A percentile compares a stretch with the other conserved stretches of the same genome.
These are phyloP conservation scores for rapeseed (Brassica napus) DNA, from an alignment of 345 rosid genomes.

Conservation along the genomic window DNA sequence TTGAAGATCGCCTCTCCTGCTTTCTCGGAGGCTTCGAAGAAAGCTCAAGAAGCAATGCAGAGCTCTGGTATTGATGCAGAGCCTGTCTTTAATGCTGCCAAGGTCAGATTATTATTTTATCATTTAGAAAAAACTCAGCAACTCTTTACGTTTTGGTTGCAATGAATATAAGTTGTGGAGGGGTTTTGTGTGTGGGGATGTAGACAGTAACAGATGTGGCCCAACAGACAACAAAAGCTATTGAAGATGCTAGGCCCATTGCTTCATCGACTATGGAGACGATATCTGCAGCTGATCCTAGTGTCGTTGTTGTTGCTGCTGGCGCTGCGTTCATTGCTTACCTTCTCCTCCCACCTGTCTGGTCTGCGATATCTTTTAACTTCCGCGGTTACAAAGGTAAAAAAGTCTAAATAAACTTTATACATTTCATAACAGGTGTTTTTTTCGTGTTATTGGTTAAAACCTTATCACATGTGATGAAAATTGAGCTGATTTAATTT, in stretches of 20 bases:
- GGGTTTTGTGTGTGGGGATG: not conserved
- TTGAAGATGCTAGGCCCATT: conserved; percentile 74
- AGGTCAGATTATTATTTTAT: conserved; percentile 46
- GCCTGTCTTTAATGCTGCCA: conserved; percentile 70
- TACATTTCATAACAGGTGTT: not conserved
- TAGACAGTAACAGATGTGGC: conserved; percentile 87
- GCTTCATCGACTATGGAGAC: conserved; percentile 83
- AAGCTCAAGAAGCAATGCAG: conserved; percentile 87
- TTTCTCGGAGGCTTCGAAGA: conserved; percentile 79
- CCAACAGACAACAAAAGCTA: conserved; percentile 60
- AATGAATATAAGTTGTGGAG: not conserved
- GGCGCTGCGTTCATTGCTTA: conserved; percentile 65
- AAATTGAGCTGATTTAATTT: too few relatives aligned
- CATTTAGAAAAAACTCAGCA: not conserved
- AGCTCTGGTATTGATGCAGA: conserved; percentile 75
- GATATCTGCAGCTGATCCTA: conserved; percentile 73
- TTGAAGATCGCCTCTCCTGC: conserved; percentile 85
- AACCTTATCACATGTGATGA: too few relatives aligned
- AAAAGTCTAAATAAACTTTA: not conserved
- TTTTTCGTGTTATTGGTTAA: too few relatives aligned
- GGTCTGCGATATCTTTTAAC: conserved; percentile 64
- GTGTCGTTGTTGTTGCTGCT: conserved; percentile 63
- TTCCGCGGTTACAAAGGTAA: conserved; percentile 93
- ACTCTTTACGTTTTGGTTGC: not conserved
- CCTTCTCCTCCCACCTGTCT: conserved; percentile 78